A percentile compares a stretch with the other conserved stretches of the same genome.
Evolutionary conservation across 2,329 filamentous ascomycete genomes (phyloP).

Genomic region (Epichloe amarillans): DNA sequence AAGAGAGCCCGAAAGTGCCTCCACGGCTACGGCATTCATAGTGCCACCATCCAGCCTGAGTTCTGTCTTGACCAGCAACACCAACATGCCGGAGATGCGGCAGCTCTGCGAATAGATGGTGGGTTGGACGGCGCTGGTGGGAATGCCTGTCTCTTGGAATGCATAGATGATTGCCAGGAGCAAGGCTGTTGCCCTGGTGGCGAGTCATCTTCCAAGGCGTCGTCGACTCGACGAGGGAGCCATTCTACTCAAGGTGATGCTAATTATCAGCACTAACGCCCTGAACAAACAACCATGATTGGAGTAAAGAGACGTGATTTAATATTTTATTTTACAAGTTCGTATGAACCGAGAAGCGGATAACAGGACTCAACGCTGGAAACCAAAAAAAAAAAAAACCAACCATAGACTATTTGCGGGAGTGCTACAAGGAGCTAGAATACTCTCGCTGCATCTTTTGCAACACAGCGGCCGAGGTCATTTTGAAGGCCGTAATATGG

Average conservation of each 20-base stretch:
- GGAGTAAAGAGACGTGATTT: no score
- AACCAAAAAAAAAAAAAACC: no score
- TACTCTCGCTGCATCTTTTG: no score
- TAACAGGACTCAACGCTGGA: no score
- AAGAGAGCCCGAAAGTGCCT: conserved; percentile 73
- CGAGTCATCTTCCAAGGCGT: conserved; percentile 20
- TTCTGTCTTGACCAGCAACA: conserved; percentile 47
- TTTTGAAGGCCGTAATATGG: no score
- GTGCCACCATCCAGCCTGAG: conserved; percentile 93
- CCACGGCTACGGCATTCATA: conserved; percentile 92
- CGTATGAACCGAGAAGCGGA: no score
- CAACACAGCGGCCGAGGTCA: no score
- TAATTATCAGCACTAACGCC: neutral
- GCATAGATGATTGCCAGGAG: conserved; percentile 24
- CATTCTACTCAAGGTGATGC: conserved; percentile 17
- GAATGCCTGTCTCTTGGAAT: conserved; percentile 35
- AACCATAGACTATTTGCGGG: no score
- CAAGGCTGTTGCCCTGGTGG: conserved; percentile 18
- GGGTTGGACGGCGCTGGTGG: conserved; percentile 15
- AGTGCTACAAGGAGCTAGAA: no score
- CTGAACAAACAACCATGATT: no score
- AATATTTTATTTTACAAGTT: no score
- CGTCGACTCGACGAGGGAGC: conserved; percentile 23
- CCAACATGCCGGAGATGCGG: conserved; percentile 23
- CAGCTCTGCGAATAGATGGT: conserved; percentile 24